Base-by-base conservation (phyloP, 768 basidiomycete genomes). In the Suillus clintonianus region DNA sequence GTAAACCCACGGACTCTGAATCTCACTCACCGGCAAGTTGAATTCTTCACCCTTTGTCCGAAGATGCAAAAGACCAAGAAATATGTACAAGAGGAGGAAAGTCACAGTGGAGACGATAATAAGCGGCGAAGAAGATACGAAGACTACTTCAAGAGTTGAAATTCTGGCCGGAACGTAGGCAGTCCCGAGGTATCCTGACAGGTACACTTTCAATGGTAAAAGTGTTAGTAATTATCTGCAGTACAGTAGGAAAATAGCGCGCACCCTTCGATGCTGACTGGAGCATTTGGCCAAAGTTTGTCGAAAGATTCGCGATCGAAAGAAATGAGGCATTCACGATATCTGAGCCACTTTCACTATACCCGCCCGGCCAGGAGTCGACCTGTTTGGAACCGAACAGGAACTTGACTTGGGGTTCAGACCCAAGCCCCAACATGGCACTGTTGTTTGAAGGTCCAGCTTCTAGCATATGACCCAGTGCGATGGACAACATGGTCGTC, bases 51-150 rank as follows among this genome's bases (percentile, higher is more conserved):
- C 68, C 9, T 71, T 64, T 8, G 62, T 67, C 32, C 70, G 67
- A 53, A 74, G 69, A 39, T 72, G 64, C 0, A 68, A 66, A 7
- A 72, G 0, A 30, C 72, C 7, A 59, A 74, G 59, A 17, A 75
- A 6, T 6, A 48, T 65, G 1, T 53, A 50, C 11, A 74, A 72
- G 59, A 76, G 61, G 10, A 13, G 63, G 34, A 75, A 70, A n/a
- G 72, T 47, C 4, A 53, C 67, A 7, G 54, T 75, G 19, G 74
- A 62, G 15, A 71, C 53, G 0, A 63, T 65, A 62, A 76, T 64
- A 65, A 74, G 68, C 14, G 41, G 41, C 41, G 14, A 41, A 41
- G 15, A 6, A 15, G 15, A 41, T 6, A 41, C 1, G 5, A 41
- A 41, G 41, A 41, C 41, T 0, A 17, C 41, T 41, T 41, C 41